Percentiles rank a stretch among this genome's conserved stretches.
Evolutionary conservation across 768 basidiomycete species (phyloP).

Genomic region (Scleroderma bovista): DNA sequence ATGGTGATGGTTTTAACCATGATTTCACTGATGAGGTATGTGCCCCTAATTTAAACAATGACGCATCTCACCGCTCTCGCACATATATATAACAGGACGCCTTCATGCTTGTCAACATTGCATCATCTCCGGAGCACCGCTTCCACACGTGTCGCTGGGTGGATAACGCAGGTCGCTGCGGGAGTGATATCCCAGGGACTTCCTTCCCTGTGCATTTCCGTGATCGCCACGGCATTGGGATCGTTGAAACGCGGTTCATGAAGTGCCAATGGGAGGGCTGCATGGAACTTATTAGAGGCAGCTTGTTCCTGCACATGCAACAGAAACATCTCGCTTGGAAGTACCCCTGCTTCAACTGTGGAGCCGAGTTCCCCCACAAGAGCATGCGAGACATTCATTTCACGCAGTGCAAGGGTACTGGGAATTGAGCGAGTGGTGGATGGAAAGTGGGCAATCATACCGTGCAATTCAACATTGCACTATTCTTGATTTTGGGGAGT

Average conservation of each 20-base stretch:
- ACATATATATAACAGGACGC: slow-evolving; percentile 15
- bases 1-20: slow-evolving; percentile 22
- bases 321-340: slow-evolving; percentile 22
- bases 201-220: slow-evolving; percentile 13
- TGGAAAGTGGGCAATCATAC: neutral
- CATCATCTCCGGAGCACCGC: slow-evolving; percentile 23
- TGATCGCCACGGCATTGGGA: slow-evolving; percentile 15
- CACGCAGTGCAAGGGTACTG: slow-evolving; percentile 4
- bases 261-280: slow-evolving; percentile 22
- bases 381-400: slow-evolving; percentile 16
- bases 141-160: slow-evolving; percentile 21
- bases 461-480: neutral
- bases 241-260: slow-evolving; percentile 7
- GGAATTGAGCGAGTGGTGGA: neutral
- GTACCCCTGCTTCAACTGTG: slow-evolving; percentile 21
- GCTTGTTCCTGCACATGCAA: slow-evolving; percentile 19
- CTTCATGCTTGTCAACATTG: slow-evolving; percentile 19
- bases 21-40: slow-evolving; percentile 26
- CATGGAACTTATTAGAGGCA: slow-evolving; percentile 13
- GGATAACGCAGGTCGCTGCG: slow-evolving; percentile 10
- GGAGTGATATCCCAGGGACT: slow-evolving; percentile 11
- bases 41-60: neutral
- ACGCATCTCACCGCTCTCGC: neutral
- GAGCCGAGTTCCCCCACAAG: slow-evolving; percentile 11
- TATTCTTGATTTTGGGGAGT: neutral